phyloP scores from a whole-genome alignment of 768 basidiomycete species.

The Agrocybe praecox region DNA sequence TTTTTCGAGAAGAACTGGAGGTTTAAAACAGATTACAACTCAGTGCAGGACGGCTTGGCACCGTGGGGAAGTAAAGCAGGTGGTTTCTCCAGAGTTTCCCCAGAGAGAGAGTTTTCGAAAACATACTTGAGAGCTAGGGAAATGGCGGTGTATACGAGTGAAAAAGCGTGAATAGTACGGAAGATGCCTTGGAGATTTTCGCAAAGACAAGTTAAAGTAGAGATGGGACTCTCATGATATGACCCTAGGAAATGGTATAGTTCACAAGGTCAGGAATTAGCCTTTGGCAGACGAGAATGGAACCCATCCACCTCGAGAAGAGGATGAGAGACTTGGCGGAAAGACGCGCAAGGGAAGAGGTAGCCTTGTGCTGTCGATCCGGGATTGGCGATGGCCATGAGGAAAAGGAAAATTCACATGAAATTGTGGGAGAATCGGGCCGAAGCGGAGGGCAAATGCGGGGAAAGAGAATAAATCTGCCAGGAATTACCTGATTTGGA shows the following conservation, averaged over 20 bases:
- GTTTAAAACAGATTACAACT: background rate
- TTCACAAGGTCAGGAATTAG: background rate
- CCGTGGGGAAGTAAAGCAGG: background rate
- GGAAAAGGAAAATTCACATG: conserved; percentile 10
- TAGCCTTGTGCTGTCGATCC: background rate
- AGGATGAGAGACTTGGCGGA: too few relatives aligned
- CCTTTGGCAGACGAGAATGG: background rate
- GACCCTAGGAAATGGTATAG: background rate
- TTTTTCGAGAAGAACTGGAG: background rate
- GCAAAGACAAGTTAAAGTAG: background rate
- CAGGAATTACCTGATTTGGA: background rate
- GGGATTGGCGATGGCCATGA: background rate
- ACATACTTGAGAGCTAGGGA: too few relatives aligned
- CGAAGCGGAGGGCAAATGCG: conserved; percentile 8
- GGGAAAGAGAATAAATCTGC: conserved; percentile 3
- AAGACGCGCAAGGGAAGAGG: too few relatives aligned
- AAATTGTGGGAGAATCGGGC: conserved; percentile 8
- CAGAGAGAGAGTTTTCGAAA: background rate
- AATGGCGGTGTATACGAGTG: too few relatives aligned
- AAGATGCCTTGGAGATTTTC: too few relatives aligned
- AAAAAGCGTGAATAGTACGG: too few relatives aligned
- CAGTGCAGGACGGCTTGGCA: background rate
- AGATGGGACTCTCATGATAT: background rate
- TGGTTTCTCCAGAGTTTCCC: background rate
- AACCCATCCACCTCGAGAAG: background rate